Percentiles rank a stretch among this genome's conserved stretches.
phyloP scores from a whole-genome alignment of 108 stramenopile species.

The Fistulifera solaris region DNA sequence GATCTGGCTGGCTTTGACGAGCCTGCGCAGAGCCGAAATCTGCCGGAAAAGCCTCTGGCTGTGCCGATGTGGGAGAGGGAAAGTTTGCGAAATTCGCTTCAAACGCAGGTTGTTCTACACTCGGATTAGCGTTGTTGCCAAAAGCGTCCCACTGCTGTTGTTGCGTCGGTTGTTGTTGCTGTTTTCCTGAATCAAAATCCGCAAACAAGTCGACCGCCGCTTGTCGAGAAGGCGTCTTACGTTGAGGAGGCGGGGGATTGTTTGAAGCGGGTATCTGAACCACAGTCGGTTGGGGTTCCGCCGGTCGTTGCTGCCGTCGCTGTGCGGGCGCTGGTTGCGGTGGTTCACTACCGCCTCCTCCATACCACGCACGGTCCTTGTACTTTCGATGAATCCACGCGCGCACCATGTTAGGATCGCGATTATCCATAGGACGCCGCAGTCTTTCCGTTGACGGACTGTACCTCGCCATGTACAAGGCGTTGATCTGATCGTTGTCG shows the following conservation, averaged over 20 bases:
- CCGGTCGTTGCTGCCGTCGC: constrained; percentile 8
- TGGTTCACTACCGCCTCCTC: constrained; percentile 3
- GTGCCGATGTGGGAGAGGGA: constrained; percentile 1
- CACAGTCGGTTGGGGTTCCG: constrained; percentile 1
- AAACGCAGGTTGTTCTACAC: not conserved
- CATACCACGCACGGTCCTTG: constrained; percentile 54
- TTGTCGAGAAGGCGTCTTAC: not conserved
- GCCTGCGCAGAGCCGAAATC: constrained; percentile 1
- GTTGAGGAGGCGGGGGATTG: not conserved
- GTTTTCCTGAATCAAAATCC: not conserved
- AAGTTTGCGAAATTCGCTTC: constrained; percentile 21
- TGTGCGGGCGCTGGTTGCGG: constrained; percentile 20
- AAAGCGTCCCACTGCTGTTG: constrained; percentile 15
- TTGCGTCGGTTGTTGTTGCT: constrained; percentile 9
- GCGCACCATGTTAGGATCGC: constrained; percentile 43
- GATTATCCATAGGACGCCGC: constrained; percentile 47
- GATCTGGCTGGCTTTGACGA: not conserved
- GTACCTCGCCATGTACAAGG: constrained; percentile 54
- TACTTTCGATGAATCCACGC: constrained; percentile 75
- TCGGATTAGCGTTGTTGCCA: constrained; percentile 10
- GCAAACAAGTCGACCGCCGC: constrained; percentile 23
- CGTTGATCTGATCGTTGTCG: constrained; percentile 68
- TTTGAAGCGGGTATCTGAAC: not conserved
- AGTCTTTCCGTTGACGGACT: constrained; percentile 32
- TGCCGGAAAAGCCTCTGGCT: not conserved